These are phyloP conservation scores for Tricholomella constricta DNA, from an alignment of 768 basidiomycete genomes.

Conservation along the genomic window DNA sequence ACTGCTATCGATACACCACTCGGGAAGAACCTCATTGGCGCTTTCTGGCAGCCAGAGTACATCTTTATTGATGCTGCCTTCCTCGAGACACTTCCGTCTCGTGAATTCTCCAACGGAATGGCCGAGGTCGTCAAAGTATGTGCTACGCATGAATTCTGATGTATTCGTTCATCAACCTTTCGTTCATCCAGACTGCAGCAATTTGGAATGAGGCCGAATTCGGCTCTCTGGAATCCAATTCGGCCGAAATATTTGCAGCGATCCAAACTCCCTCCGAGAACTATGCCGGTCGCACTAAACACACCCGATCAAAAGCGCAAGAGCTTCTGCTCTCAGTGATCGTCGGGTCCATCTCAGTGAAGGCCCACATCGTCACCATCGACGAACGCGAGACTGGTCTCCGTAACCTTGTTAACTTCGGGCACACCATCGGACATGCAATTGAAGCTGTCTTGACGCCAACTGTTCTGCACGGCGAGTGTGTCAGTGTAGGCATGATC, in stretches of 20 bases:
- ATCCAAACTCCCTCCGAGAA: conserved; percentile 71
- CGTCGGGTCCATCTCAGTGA: conserved; percentile 90
- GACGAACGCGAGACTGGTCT: conserved; percentile 97
- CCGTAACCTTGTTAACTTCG: conserved; percentile 98
- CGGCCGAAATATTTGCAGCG: conserved; percentile 83
- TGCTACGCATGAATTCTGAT: conserved; percentile 7
- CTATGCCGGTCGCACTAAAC: conserved; percentile 55
- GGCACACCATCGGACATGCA: conserved; percentile 97
- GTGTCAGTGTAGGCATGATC: conserved; percentile 94
- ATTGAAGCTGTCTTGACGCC: conserved; percentile 97
- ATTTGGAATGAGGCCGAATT: conserved; percentile 97
- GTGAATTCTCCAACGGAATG: conserved; percentile 99
- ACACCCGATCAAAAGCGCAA: conserved; percentile 74
- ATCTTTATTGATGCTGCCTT: conserved; percentile 98
- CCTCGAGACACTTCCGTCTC: conserved; percentile 86
- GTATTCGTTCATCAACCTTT: conserved; percentile 2
- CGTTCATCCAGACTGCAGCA: conserved; percentile 81
- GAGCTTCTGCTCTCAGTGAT: conserved; percentile 89
- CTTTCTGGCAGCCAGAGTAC: conserved; percentile 97
- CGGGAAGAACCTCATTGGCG: conserved; percentile 97
- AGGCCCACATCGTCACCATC: conserved; percentile 94
- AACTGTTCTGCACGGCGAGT: conserved; percentile 93
- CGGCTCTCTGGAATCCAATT: conserved; percentile 80
- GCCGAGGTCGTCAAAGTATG: conserved; percentile 95
- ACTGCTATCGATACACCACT: conserved; percentile 99